These are phyloP conservation scores for Strigomonas culicis DNA, from an alignment of 208 protist genomes.

Conservation along the genomic window DNA sequence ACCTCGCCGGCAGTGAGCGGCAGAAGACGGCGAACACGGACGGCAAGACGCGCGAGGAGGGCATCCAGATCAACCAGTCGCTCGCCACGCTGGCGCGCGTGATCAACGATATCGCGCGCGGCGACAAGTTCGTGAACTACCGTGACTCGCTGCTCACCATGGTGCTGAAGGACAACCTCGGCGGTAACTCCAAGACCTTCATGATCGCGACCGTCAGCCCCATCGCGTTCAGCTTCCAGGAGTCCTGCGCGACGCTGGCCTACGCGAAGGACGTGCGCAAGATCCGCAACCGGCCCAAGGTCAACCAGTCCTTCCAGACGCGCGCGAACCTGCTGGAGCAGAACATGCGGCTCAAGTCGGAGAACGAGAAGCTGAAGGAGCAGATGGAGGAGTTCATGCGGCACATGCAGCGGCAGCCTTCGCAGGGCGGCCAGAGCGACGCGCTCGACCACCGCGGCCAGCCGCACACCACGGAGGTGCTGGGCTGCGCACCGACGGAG, in stretches of 20 bases:
- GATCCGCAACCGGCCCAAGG: constrained; percentile 85
- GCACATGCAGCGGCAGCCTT: constrained; percentile 10
- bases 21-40: constrained; percentile 69
- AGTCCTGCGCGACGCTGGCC: constrained; percentile 66
- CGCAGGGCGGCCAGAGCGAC: not conserved
- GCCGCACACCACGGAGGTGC: not conserved
- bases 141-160: constrained; percentile 92
- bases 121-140: constrained; percentile 89
- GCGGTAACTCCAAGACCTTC: constrained; percentile 91
- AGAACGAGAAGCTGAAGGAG: constrained; percentile 59
- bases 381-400: constrained; percentile 52
- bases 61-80: constrained; percentile 85
- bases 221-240: constrained; percentile 58
- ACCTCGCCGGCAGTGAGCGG: constrained; percentile 92
- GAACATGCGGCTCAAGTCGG: constrained; percentile 49
- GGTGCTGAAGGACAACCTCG: constrained; percentile 84
- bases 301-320: constrained; percentile 91
- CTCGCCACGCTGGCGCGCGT: constrained; percentile 85
- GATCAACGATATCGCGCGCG: constrained; percentile 73
- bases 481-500: not conserved
- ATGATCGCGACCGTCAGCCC: constrained; percentile 92
- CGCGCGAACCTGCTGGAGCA: constrained; percentile 71
- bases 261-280: constrained; percentile 67
- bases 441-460: not conserved
- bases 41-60: constrained; percentile 76